Evolutionary conservation across 768 basidiomycete genomes (phyloP).

Genomic region (Boletus bicolor): DNA sequence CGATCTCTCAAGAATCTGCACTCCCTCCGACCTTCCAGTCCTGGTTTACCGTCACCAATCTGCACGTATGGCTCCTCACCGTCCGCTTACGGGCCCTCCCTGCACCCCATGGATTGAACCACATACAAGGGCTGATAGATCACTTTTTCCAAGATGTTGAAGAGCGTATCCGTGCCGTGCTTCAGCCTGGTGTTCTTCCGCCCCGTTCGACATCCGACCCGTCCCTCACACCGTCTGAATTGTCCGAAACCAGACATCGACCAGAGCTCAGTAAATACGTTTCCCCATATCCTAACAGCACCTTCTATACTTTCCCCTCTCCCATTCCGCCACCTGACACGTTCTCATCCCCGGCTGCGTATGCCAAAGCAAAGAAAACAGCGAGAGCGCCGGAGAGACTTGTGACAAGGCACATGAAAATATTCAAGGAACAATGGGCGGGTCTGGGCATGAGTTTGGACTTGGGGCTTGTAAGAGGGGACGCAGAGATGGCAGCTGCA

Average conservation of each 20-base stretch:
- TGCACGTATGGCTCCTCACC: slow-evolving; percentile 89
- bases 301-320: slow-evolving; percentile 29
- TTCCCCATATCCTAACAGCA: slow-evolving; percentile 23
- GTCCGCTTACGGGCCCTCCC: slow-evolving; percentile 86
- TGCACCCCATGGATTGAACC: slow-evolving; percentile 56
- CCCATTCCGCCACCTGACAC: slow-evolving; percentile 24
- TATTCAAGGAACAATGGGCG: slow-evolving; percentile 88
- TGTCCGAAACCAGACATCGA: slow-evolving; percentile 12
- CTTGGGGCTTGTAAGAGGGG: slow-evolving; percentile 68
- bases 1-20: slow-evolving; percentile 55
- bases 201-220: slow-evolving; percentile 20
- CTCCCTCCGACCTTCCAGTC: slow-evolving; percentile 94
- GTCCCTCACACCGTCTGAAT: slow-evolving; percentile 1
- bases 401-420: slow-evolving; percentile 85
- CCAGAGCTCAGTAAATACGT: slow-evolving; percentile 20
- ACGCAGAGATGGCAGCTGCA: slow-evolving; percentile 80
- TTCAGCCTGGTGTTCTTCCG: slow-evolving; percentile 50
- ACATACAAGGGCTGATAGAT: slow-evolving; percentile 82
- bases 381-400: slow-evolving; percentile 70
- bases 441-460: slow-evolving; percentile 81
- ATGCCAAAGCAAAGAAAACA: slow-evolving; percentile 28
- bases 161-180: slow-evolving; percentile 78
- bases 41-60: slow-evolving; percentile 91
- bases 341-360: slow-evolving; percentile 26
- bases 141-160: slow-evolving; percentile 96